These are phyloP conservation scores for Backusella liffmaniae DNA, from an alignment of 192 early-diverging fungal species.

Conservation along the genomic window DNA sequence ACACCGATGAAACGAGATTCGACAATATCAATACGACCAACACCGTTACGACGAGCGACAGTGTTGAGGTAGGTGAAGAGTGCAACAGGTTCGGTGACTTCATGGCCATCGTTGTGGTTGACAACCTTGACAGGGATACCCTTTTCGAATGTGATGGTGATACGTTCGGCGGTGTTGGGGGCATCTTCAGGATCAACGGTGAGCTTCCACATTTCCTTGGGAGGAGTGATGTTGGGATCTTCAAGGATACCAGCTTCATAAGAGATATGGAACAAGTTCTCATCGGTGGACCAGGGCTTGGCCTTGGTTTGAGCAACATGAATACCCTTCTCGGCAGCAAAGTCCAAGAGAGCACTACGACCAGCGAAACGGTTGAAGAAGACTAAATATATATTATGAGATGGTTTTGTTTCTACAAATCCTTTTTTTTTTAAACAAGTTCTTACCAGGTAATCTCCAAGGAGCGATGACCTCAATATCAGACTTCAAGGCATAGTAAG, in stretches of 20 bases:
- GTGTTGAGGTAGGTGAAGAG: slow-evolving; percentile 97
- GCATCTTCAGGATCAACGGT: slow-evolving; percentile 97
- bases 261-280: slow-evolving; percentile 99
- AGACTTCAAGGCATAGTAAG: slow-evolving; percentile 94
- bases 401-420: background rate
- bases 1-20: slow-evolving; percentile 99
- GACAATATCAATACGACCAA: slow-evolving; percentile 99
- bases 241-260: slow-evolving; percentile 98
- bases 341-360: slow-evolving; percentile 87
- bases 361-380: slow-evolving; percentile 97
- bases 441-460: slow-evolving; percentile 85
- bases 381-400: slow-evolving; percentile 29
- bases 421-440: background rate
- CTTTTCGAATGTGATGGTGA: slow-evolving; percentile 84
- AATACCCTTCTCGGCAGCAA: slow-evolving; percentile 85
- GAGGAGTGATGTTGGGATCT: slow-evolving; percentile 94
- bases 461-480: slow-evolving; percentile 96
- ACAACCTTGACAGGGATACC: slow-evolving; percentile 89
- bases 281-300: slow-evolving; percentile 99
- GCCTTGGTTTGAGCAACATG: slow-evolving; percentile 94
- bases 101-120: slow-evolving; percentile 77
- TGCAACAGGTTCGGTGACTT: slow-evolving; percentile 64
- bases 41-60: slow-evolving; percentile 93
- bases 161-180: slow-evolving; percentile 93
- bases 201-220: slow-evolving; percentile 99